phyloP scores from a whole-genome alignment of 805 yeast species.

The Metschnikowia borealis region DNA sequence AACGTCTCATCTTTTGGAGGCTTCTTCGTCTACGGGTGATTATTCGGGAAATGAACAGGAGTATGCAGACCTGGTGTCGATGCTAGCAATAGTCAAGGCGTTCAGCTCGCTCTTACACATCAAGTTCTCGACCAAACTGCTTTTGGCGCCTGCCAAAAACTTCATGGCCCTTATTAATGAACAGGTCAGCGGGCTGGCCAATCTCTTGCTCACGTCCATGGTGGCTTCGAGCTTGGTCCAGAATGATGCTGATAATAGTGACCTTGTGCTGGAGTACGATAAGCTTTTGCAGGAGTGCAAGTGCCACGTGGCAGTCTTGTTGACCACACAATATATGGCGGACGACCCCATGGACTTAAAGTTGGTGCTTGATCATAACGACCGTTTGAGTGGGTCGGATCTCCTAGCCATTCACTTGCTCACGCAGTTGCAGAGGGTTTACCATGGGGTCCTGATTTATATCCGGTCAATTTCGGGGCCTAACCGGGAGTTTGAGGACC shows the following conservation, averaged over 20 bases:
- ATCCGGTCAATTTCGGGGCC: conserved; percentile 13
- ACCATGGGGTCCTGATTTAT: conserved; percentile 7
- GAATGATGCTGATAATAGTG: conserved; percentile 13
- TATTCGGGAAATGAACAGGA: conserved; percentile 22
- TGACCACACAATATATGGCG: conserved; percentile 10
- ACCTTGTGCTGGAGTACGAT: conserved; percentile 19
- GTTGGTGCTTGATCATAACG: conserved; percentile 30
- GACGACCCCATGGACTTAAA: conserved; percentile 19
- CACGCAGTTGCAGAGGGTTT: conserved; percentile 16
- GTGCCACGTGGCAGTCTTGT: conserved; percentile 32
- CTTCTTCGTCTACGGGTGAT: conserved; percentile 47
- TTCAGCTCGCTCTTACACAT: conserved; percentile 32
- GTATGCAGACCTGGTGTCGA: conserved; percentile 27
- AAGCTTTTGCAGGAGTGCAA: conserved; percentile 25
- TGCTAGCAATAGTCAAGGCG: conserved; percentile 32
- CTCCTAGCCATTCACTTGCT: conserved; percentile 29
- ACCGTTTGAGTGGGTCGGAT: conserved; percentile 32
- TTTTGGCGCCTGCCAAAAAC: conserved; percentile 30
- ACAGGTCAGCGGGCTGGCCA: conserved; percentile 23
- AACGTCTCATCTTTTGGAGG: conserved; percentile 66
- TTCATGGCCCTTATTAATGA: conserved; percentile 30
- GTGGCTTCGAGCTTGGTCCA: conserved; percentile 10
- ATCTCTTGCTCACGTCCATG: conserved; percentile 26
- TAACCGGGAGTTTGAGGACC: conserved; percentile 15
- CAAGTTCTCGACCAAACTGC: conserved; percentile 25